Evolutionary conservation across 2,329 filamentous ascomycete genomes (phyloP).

Genomic region (Colletotrichum navitas): DNA sequence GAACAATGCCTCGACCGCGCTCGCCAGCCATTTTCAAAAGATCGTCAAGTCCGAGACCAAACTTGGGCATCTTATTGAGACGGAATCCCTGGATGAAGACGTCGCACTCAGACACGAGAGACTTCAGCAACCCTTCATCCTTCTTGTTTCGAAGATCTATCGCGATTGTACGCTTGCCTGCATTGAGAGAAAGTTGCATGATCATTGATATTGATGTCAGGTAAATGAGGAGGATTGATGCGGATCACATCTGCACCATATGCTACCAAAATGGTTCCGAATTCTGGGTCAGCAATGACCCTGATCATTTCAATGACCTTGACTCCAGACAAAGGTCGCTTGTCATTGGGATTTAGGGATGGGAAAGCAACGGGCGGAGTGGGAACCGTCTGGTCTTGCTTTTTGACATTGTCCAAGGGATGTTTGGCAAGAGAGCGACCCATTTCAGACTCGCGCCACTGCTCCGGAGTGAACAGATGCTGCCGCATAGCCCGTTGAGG

Average conservation of each 20-base stretch:
- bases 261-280: constrained; percentile 58
- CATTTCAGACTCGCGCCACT: constrained; percentile 37
- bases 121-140: constrained; percentile 55
- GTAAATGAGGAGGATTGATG: constrained; percentile 57
- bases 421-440: constrained; percentile 29
- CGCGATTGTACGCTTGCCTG: constrained; percentile 60
- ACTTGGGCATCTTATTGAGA: constrained; percentile 56
- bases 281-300: constrained; percentile 61
- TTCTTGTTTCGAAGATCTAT: constrained; percentile 60
- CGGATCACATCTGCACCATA: constrained; percentile 62
- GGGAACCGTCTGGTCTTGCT: constrained; percentile 50
- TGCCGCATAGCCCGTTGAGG: constrained; percentile 33
- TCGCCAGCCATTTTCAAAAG: constrained; percentile 53
- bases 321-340: constrained; percentile 58
- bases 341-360: constrained; percentile 46
- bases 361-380: constrained; percentile 52
- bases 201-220: constrained; percentile 57
- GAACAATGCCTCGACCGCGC: constrained; percentile 31
- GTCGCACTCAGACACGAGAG: constrained; percentile 62
- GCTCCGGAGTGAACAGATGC: constrained; percentile 33
- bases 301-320: constrained; percentile 64
- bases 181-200: constrained; percentile 57
- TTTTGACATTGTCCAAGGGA: constrained; percentile 54
- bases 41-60: constrained; percentile 56
- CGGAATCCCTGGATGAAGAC: constrained; percentile 68